phyloP scores from a whole-genome alignment of 495 filamentous ascomycete species.

The Neurospora sp. region DNA sequence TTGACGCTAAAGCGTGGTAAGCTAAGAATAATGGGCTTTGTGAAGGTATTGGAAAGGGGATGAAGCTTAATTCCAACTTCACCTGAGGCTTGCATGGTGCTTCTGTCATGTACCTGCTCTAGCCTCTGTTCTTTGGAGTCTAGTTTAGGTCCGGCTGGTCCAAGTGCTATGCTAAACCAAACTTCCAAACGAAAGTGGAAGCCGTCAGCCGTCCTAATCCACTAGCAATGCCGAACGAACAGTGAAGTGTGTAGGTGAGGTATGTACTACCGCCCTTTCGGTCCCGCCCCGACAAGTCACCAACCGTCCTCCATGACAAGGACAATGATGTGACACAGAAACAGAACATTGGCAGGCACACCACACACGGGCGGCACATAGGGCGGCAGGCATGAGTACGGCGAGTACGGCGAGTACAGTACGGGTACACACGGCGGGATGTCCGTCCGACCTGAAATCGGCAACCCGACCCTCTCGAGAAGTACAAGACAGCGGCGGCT shows the following conservation, averaged over 20 bases:
- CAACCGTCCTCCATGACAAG: not conserved
- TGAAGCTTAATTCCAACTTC: not conserved
- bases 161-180: not conserved
- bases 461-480: not conserved
- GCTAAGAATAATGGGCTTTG: no score
- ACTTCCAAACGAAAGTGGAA: not conserved
- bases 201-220: not conserved
- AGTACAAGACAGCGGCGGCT: not conserved
- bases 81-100: not conserved
- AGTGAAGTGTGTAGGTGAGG: not conserved
- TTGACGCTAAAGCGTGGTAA: not conserved
- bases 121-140: not conserved
- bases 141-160: not conserved
- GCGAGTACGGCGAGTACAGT: not conserved
- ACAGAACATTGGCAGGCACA: not conserved
- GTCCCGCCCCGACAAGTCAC: not conserved
- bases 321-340: not conserved
- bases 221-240: not conserved
- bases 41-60: no score
- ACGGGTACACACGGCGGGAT: not conserved
- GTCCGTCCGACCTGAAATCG: not conserved
- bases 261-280: not conserved
- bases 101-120: not conserved
- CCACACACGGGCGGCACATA: not conserved
- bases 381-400: not conserved